A percentile compares a stretch with the other conserved stretches of the same genome.
phyloP scores from a whole-genome alignment of 139 green algal species.

The Chlorella sp. region DNA sequence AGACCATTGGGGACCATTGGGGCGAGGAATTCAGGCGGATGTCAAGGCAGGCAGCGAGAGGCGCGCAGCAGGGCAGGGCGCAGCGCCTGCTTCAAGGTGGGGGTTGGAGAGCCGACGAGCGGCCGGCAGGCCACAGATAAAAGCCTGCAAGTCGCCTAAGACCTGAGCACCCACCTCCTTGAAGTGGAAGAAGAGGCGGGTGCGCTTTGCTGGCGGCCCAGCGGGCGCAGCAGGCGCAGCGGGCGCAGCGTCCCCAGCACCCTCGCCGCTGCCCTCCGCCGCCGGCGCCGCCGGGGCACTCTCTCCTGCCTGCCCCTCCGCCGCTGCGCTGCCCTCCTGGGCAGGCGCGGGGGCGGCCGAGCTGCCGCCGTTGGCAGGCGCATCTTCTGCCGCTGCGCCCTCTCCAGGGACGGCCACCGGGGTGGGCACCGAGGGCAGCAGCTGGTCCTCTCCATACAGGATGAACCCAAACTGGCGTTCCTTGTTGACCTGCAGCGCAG shows the following conservation, averaged over 20 bases:
- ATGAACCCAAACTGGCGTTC: slow-evolving; percentile 47
- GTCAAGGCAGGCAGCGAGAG: no score
- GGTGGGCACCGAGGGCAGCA: neutral
- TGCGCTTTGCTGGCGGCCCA: neutral
- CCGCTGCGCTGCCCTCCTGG: neutral
- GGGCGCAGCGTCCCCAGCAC: slow-evolving; percentile 16
- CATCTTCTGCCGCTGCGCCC: neutral
- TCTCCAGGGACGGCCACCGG: neutral
- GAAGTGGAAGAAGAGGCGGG: slow-evolving; percentile 45
- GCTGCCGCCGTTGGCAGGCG: neutral
- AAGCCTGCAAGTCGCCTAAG: no score
- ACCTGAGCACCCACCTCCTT: slow-evolving; percentile 28
- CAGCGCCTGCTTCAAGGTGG: no score
- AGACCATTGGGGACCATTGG: no score
- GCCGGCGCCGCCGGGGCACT: neutral
- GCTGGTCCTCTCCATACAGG: slow-evolving; percentile 12
- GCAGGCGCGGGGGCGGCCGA: neutral
- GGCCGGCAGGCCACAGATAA: no score
- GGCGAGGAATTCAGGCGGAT: no score
- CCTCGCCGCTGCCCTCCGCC: neutral
- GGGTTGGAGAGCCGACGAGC: no score
- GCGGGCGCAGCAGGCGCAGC: neutral
- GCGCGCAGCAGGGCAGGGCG: no score
- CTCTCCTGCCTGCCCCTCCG: neutral
- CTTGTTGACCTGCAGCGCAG: slow-evolving; percentile 9